Conservation (phyloP, 495 filamentous ascomycete species). For the Lasiosphaeris hirsuta region DNA sequence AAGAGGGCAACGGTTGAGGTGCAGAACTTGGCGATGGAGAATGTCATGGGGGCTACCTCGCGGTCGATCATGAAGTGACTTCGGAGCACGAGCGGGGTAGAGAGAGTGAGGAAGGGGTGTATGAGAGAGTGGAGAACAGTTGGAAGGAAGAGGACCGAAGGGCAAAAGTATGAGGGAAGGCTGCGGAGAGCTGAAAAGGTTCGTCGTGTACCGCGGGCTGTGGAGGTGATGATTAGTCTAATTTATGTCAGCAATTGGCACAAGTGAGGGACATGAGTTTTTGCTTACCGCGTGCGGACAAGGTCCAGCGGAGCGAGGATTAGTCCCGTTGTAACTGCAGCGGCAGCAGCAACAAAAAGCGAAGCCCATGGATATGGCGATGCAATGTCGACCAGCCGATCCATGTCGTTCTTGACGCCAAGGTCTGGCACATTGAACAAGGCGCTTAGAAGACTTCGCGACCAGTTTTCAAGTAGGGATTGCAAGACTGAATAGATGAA, state of each 20-base stretch:
- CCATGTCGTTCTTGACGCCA: slow-evolving; percentile 54
- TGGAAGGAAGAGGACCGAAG: slow-evolving; percentile 65
- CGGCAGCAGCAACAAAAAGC: slow-evolving; percentile 75
- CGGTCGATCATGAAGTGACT: slow-evolving; percentile 76
- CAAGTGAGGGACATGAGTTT: background rate
- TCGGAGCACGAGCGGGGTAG: slow-evolving; percentile 77
- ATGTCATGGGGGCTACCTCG: slow-evolving; percentile 72
- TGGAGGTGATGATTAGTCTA: slow-evolving; percentile 75
- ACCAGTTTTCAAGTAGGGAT: slow-evolving; percentile 82
- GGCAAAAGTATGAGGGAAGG: slow-evolving; percentile 74
- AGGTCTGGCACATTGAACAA: slow-evolving; percentile 80
- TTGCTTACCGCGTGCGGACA: slow-evolving; percentile 70
- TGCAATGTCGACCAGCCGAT: slow-evolving; percentile 55
- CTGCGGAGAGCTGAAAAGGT: slow-evolving; percentile 69
- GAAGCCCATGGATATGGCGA: slow-evolving; percentile 70
- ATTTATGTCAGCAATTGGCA: slow-evolving; percentile 15
- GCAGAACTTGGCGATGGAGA: slow-evolving; percentile 73
- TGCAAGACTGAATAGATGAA: slow-evolving; percentile 84
- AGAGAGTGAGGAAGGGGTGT: slow-evolving; percentile 73
- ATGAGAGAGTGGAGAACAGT: slow-evolving; percentile 84
- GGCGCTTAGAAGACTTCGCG: slow-evolving; percentile 76
- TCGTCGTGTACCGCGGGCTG: slow-evolving; percentile 65
- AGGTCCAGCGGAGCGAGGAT: slow-evolving; percentile 84
- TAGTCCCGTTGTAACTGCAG: slow-evolving; percentile 73
- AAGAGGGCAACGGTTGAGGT: slow-evolving; percentile 74